These are phyloP conservation scores for Alnus glutinosa DNA, from an alignment of 306 rosid species.

Conservation along the genomic window DNA sequence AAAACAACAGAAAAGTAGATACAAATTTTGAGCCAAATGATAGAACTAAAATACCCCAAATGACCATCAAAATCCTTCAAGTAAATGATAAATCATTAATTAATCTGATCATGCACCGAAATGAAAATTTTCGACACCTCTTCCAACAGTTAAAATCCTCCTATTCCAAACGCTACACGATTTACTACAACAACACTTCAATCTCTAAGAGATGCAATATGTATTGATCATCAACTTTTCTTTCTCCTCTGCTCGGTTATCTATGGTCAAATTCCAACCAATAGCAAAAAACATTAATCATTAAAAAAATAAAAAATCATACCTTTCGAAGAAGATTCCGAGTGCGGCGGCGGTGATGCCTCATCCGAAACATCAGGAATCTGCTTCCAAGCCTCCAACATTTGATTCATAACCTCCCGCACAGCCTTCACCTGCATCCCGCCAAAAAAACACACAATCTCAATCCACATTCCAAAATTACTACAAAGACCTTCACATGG, in stretches of 20 bases:
- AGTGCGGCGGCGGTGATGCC: conserved; percentile 64
- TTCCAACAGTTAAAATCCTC: no score
- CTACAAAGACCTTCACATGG: not conserved
- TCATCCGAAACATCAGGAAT: conserved; percentile 80
- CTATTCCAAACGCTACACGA: no score
- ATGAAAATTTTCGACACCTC: no score
- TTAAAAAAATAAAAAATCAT: not conserved
- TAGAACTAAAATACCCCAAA: no score
- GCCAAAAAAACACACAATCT: not conserved
- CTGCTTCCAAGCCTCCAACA: conserved; percentile 90
- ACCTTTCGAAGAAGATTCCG: conserved; percentile 80
- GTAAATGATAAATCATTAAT: not conserved
- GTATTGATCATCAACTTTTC: not conserved
- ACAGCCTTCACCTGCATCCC: conserved; percentile 72
- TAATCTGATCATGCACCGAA: not conserved
- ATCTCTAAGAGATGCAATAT: not conserved
- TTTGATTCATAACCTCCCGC: conserved; percentile 87
- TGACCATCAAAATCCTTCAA: not conserved
- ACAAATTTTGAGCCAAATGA: not conserved
- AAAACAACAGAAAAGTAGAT: not conserved
- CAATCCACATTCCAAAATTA: conserved; percentile 25
- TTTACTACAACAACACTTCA: no score
- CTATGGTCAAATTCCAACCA: conserved; percentile 1
- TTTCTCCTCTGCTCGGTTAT: not conserved
- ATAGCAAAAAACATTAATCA: not conserved